Base-by-base conservation (phyloP, 768 basidiomycete species). In the Termitomyces sp. region DNA sequence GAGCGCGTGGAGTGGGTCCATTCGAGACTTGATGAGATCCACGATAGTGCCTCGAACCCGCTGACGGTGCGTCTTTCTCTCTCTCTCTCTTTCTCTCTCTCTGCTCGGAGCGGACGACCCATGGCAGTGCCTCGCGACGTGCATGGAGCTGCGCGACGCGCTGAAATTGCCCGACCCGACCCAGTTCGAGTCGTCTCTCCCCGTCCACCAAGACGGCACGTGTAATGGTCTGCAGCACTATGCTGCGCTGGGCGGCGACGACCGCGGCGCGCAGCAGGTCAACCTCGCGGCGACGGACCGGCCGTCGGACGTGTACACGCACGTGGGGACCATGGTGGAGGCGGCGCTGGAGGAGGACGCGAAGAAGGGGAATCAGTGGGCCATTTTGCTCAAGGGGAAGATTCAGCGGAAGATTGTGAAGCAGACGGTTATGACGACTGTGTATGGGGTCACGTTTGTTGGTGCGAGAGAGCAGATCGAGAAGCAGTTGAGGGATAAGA, bases 141-240 rank as follows among this genome's bases (percentile, higher is more conserved):
- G 94, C 74, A 84, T 88, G 69, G 97, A 99, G 67, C 78, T 98
- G n/a, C 79, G 79, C 47, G 80, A 79, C 0, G 96, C 96, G 2
- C 77, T 95, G 0, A 80, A 87, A 43, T 88, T 87, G 1, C 77
- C 76, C 18, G 82, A 93, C 63, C 82, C 83, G 16, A 78, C 84
- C 43, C 80, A 83, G 0, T 80, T 77, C 59, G 72, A 78, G 65
- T 92, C 87, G 3, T 71, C 75, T 18, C 78, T 97, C n/a, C 97
- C 97, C 0, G 82, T 98, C 6, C 97, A 99, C 68, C 96, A 98
- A 71, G 97, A 99, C 63, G 96, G 97, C 3, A 98, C 97, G 0
- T 99, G 97, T 65, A 99, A 99, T 64, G 97, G 96, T 28, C 78
- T 99, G 61, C 97, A 99, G 73, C 96, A 99, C 70, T 99, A 99